Evolutionary conservation across 176 grass and related monocot genomes (phyloP).

Genomic region (Dactylis glomerata): DNA sequence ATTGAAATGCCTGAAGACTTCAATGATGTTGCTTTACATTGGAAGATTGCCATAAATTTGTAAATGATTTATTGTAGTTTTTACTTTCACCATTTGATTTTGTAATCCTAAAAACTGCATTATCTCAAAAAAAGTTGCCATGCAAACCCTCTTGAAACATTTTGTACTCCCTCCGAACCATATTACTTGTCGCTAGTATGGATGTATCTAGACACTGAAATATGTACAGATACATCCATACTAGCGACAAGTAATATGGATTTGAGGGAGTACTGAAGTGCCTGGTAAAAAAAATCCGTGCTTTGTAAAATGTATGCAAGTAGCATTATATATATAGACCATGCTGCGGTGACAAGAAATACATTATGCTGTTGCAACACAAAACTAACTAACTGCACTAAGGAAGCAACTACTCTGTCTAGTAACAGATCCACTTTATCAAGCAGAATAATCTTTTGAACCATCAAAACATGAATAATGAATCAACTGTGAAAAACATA

Average conservation of each 20-base stretch:
- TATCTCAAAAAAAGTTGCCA: not conserved
- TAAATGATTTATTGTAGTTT: not conserved
- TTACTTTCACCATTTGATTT: not conserved
- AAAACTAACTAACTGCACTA: not conserved
- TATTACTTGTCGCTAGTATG: too few species aligned
- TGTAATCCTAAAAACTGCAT: not conserved
- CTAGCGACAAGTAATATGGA: too few species aligned
- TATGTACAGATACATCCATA: too few species aligned
- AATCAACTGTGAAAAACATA: not conserved
- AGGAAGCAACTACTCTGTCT: not conserved
- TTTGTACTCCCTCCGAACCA: too few species aligned
- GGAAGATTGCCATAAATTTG: not conserved
- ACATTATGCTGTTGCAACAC: constrained; percentile 2
- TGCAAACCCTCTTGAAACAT: not conserved
- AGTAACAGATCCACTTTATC: not conserved
- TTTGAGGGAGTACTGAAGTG: too few species aligned
- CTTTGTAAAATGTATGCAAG: not conserved
- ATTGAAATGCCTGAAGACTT: not conserved
- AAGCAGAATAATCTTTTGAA: constrained; percentile 11
- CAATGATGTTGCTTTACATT: not conserved
- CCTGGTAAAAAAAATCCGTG: not conserved
- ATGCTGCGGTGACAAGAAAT: not conserved
- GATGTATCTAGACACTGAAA: too few species aligned
- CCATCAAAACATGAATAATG: not conserved
- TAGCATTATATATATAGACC: not conserved